Percentiles rank a stretch among this genome's conserved stretches.
phyloP scores from a whole-genome alignment of 345 rosid genomes.

The Arabis hirsuta region DNA sequence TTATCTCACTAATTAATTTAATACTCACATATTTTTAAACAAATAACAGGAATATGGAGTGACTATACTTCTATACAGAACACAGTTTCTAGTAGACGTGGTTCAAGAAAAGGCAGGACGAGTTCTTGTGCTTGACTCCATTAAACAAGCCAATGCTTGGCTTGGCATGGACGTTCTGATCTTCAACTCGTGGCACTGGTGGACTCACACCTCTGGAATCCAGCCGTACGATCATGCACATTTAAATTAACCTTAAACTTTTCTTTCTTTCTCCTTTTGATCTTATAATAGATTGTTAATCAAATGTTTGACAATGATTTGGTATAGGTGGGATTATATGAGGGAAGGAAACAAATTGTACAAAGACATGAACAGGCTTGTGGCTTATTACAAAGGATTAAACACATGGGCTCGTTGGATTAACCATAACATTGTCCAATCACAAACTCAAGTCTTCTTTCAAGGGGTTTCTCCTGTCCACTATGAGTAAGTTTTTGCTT shows the following conservation, averaged over 20 bases:
- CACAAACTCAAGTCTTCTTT: constrained; percentile 76
- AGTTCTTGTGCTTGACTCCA: constrained; percentile 77
- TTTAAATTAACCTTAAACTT: background rate
- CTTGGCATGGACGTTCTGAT: constrained; percentile 81
- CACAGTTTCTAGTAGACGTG: constrained; percentile 72
- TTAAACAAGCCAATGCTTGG: constrained; percentile 67
- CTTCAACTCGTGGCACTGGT: constrained; percentile 98
- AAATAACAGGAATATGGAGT: constrained; percentile 64
- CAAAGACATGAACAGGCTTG: constrained; percentile 84
- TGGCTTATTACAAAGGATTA: constrained; percentile 83
- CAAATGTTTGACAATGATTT: constrained; percentile 13
- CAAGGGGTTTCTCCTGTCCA: constrained; percentile 89
- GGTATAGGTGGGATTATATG: constrained; percentile 72
- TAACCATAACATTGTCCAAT: constrained; percentile 59
- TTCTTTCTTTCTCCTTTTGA: background rate
- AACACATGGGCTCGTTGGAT: constrained; percentile 99
- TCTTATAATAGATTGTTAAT: background rate
- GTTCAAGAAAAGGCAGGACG: constrained; percentile 53
- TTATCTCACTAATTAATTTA: background rate
- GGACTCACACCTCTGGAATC: constrained; percentile 72
- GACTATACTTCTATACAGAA: constrained; percentile 55
- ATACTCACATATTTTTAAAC: too few species aligned
- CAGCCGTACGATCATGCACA: constrained; percentile 60
- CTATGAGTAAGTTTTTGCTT: constrained; percentile 66
- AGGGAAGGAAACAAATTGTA: constrained; percentile 61